Evolutionary conservation across 306 rosid genomes (phyloP).

Genomic region (Vigna mungo): DNA sequence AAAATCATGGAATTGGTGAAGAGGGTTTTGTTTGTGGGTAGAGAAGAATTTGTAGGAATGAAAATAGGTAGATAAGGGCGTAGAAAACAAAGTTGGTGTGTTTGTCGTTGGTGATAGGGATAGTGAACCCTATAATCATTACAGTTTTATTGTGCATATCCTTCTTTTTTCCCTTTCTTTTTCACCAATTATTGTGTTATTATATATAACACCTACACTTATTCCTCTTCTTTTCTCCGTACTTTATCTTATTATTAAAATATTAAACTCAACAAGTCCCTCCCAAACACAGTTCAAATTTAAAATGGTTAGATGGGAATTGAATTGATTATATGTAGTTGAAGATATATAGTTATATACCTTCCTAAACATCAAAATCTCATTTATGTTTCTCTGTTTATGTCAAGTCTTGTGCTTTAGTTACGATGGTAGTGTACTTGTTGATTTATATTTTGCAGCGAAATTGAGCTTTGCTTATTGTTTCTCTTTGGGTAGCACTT

Average conservation of each 20-base stretch:
- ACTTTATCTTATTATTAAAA: slow-evolving; percentile 10
- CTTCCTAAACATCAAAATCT: slow-evolving; percentile 26
- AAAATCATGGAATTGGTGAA: not conserved
- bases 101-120: slow-evolving; percentile 38
- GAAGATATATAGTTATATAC: not conserved
- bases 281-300: too few relatives aligned
- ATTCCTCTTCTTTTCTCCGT: slow-evolving; percentile 4
- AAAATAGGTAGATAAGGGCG: slow-evolving; percentile 44
- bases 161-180: slow-evolving; percentile 27
- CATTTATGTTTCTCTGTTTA: slow-evolving; percentile 33
- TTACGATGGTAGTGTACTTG: slow-evolving; percentile 17
- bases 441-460: slow-evolving; percentile 16
- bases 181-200: slow-evolving; percentile 39
- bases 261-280: slow-evolving; percentile 19
- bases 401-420: slow-evolving; percentile 7
- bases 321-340: not conserved
- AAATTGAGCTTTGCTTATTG: slow-evolving; percentile 17
- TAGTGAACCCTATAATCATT: slow-evolving; percentile 45
- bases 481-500: slow-evolving; percentile 45
- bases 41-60: slow-evolving; percentile 36
- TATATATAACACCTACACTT: slow-evolving; percentile 13
- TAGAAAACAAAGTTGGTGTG: slow-evolving; percentile 43
- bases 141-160: slow-evolving; percentile 55
- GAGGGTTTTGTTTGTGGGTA: slow-evolving; percentile 40
- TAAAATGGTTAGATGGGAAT: slow-evolving; percentile 42